Percentiles rank a stretch among this genome's conserved stretches.
These are phyloP conservation scores for Cucurbita moschata DNA, from an alignment of 306 rosid genomes.

Conservation along the genomic window DNA sequence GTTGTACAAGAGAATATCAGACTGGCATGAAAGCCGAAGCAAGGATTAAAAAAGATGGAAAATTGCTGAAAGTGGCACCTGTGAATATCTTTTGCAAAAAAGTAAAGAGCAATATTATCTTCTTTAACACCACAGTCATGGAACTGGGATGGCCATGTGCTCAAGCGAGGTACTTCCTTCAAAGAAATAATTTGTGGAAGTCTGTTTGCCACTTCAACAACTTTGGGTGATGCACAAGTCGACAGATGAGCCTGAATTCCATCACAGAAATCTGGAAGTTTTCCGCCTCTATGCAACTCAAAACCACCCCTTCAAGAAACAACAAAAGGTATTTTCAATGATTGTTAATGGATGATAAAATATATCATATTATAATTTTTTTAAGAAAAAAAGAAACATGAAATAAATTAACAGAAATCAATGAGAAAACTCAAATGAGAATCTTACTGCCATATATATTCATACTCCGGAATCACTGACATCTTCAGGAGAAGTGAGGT, in stretches of 20 bases:
- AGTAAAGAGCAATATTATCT: conserved; percentile 82
- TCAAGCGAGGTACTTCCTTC: conserved; percentile 65
- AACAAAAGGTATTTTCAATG: conserved; percentile 8
- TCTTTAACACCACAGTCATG: conserved; percentile 55
- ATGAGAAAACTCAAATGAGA: conserved; percentile 12
- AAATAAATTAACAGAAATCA: conserved; percentile 9
- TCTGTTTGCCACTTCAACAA: conserved; percentile 42
- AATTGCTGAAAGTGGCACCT: conserved; percentile 30
- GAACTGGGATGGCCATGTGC: conserved; percentile 84
- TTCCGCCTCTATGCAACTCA: conserved; percentile 54
- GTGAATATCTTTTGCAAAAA: conserved; percentile 73
- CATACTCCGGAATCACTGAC: conserved; percentile 60
- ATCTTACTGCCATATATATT: conserved; percentile 75
- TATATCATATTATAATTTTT: not conserved
- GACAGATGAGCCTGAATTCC: conserved; percentile 90
- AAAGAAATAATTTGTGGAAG: conserved; percentile 42
- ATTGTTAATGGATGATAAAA: conserved; percentile 3
- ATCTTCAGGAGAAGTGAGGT: conserved; percentile 26
- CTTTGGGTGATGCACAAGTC: conserved; percentile 61
- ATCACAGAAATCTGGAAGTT: conserved; percentile 30
- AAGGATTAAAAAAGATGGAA: not conserved
- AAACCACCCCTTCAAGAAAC: conserved; percentile 58
- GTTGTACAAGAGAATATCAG: not conserved
- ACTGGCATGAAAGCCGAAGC: not conserved
- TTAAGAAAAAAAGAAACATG: not conserved